Evolutionary conservation across 441 rosid genomes (phyloP).

Genomic region (Croton laevigatus): DNA sequence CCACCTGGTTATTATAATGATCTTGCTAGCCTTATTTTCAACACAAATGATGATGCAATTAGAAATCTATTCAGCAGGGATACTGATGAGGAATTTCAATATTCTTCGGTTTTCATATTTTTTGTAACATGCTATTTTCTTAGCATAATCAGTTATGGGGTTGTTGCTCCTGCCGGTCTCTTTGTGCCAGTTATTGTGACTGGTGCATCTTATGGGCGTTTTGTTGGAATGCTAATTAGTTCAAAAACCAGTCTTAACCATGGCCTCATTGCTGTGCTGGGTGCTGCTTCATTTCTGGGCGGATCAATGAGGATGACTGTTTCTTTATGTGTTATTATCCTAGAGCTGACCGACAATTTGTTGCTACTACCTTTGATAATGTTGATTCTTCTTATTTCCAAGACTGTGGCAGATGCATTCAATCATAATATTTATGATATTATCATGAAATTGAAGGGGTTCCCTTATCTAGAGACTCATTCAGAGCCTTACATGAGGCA

Average conservation of each 20-base stretch:
- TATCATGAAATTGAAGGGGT: constrained; percentile 80
- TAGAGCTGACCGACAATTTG: constrained; percentile 77
- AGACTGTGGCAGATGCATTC: constrained; percentile 84
- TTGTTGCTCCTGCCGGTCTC: constrained; percentile 83
- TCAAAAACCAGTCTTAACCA: constrained; percentile 51
- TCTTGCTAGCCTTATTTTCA: constrained; percentile 89
- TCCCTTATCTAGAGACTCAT: constrained; percentile 70
- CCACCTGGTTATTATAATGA: constrained; percentile 73
- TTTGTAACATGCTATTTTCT: constrained; percentile 67
- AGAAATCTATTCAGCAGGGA: constrained; percentile 81
- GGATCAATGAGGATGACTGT: constrained; percentile 92
- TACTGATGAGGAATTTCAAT: constrained; percentile 67
- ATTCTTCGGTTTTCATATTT: constrained; percentile 51
- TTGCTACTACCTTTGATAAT: constrained; percentile 76
- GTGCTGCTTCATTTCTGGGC: constrained; percentile 87
- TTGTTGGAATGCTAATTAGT: constrained; percentile 66
- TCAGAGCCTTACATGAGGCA: constrained; percentile 90
- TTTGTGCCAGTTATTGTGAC: constrained; percentile 79
- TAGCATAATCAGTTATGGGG: constrained; percentile 71
- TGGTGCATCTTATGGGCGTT: constrained; percentile 80
- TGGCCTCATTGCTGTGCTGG: constrained; percentile 82
- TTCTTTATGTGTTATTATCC: constrained; percentile 75
- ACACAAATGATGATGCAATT: constrained; percentile 87
- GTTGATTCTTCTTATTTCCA: constrained; percentile 80
- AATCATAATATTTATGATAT: constrained; percentile 68